Conservation (phyloP, 164 flowering plant species). For the Nymphaea thermarum region DNA sequence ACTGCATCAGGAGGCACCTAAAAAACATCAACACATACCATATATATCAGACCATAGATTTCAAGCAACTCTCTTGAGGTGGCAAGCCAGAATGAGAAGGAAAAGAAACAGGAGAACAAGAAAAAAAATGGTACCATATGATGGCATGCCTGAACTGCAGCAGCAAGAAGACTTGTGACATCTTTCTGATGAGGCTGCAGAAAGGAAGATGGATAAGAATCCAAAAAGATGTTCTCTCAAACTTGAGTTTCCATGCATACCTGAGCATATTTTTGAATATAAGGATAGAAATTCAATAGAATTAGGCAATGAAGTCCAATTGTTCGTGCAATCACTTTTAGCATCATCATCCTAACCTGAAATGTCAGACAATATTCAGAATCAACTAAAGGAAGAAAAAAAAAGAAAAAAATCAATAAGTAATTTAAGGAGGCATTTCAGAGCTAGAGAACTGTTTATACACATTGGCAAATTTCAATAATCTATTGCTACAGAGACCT, state of each 20-base stretch:
- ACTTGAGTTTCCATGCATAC: conserved; percentile 17
- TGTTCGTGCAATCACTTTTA: conserved; percentile 82
- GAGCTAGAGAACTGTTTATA: too few relatives aligned
- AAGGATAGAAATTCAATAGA: conserved; percentile 66
- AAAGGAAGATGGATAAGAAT: neutral
- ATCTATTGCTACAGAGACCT: too few relatives aligned
- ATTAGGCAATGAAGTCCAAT: conserved; percentile 76
- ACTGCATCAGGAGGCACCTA: conserved; percentile 98
- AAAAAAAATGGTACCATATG: conserved; percentile 54
- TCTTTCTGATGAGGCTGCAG: conserved; percentile 96
- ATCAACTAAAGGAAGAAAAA: too few relatives aligned
- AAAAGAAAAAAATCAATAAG: too few relatives aligned
- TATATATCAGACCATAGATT: too few relatives aligned
- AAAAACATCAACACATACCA: too few relatives aligned
- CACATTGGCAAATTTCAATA: too few relatives aligned
- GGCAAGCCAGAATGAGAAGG: neutral
- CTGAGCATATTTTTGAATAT: conserved; percentile 77
- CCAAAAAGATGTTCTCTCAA: neutral
- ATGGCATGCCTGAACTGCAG: conserved; percentile 96
- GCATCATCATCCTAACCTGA: conserved; percentile 90
- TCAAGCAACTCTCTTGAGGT: neutral
- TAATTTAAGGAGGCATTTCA: too few relatives aligned
- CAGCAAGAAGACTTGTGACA: conserved; percentile 75
- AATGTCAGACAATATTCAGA: neutral
- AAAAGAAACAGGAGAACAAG: neutral